Base-by-base conservation (phyloP, 2,329 filamentous ascomycete genomes). In the Emergomyces pasteurianus region DNA sequence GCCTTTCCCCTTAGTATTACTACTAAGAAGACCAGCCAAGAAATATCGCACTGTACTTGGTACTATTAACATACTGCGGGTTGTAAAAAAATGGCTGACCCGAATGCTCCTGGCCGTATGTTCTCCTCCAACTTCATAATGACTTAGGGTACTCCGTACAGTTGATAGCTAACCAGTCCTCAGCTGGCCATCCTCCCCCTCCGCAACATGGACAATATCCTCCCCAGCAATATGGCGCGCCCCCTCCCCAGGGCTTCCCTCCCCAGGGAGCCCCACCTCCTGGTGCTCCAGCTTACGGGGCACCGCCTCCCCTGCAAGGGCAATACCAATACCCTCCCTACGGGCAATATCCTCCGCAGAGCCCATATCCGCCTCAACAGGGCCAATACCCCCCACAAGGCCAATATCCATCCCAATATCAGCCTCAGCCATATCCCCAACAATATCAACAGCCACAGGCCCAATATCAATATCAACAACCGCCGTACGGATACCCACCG, bases 331-430 rank as follows among this genome's bases (percentile, higher is more conserved):
- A 47, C 28, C 56, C 56, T 1, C 56, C 42, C 0, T 43, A 47
- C 21, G 50, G 38, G 4, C 31, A 43, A 7, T 56, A 60, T 31
- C 63, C 59, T 28, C 63, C 58, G 18, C 42, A 58, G 12, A 49
- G 31, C 28, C 57, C 38, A 28, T 53, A 54, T 42, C 61, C 59
- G 1, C 63, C 61, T 8, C 58, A 58, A 16, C 58, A 64, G 26
- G 62, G 61, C 16, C 60, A 65, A 36, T 63, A 65, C 43, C 61
- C 58, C 31, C 62, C 58, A 23, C 63, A 55, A 43, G 34, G 58
- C 14, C 58, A 59, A 23, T 43, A 57, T 16, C 63, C 54, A 56
- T 18, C 47, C 14, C 58, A 59, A 23, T 31, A 57, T 23, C 31
- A 31, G n/a, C 40, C 50, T 28, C 58, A 55, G 28, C 58, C 53